These are phyloP conservation scores for Dalbergia oliveri DNA, from an alignment of 306 rosid genomes.

Conservation along the genomic window DNA sequence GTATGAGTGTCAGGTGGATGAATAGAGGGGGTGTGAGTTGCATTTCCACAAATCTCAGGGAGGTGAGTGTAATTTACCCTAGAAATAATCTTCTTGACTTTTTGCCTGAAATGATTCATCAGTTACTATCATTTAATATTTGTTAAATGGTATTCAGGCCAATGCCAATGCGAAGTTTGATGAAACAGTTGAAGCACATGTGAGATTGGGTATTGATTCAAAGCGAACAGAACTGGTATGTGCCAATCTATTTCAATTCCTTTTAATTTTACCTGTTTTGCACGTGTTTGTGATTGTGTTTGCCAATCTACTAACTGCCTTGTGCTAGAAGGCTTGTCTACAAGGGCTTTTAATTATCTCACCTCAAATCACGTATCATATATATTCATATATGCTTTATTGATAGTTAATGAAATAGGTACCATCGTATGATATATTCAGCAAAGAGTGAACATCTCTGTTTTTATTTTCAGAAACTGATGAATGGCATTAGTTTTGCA, in stretches of 20 bases:
- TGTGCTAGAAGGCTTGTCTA: constrained; percentile 25
- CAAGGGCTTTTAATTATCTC: neutral
- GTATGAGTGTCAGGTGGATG: no score
- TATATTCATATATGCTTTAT: constrained; percentile 18
- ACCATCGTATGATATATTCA: constrained; percentile 4
- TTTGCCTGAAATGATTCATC: constrained; percentile 23
- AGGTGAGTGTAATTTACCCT: no score
- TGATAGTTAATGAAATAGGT: constrained; percentile 15
- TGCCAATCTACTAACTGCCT: neutral
- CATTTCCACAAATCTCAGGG: no score
- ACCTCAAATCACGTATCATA: constrained; percentile 10
- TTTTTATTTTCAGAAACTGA: constrained; percentile 27
- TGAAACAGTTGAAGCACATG: constrained; percentile 95
- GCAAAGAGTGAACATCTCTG: neutral
- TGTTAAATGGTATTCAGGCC: constrained; percentile 72
- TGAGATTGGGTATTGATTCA: constrained; percentile 82
- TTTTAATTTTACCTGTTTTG: neutral
- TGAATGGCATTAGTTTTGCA: constrained; percentile 9
- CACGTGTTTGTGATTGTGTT: neutral
- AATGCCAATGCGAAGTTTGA: constrained; percentile 74
- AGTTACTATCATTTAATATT: constrained; percentile 43
- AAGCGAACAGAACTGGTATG: constrained; percentile 84
- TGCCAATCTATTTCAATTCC: neutral
- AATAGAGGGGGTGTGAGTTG: no score
- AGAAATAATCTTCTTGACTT: neutral